These are phyloP conservation scores for Penicillium cinerascens DNA, from an alignment of 495 filamentous ascomycete genomes.

Conservation along the genomic window DNA sequence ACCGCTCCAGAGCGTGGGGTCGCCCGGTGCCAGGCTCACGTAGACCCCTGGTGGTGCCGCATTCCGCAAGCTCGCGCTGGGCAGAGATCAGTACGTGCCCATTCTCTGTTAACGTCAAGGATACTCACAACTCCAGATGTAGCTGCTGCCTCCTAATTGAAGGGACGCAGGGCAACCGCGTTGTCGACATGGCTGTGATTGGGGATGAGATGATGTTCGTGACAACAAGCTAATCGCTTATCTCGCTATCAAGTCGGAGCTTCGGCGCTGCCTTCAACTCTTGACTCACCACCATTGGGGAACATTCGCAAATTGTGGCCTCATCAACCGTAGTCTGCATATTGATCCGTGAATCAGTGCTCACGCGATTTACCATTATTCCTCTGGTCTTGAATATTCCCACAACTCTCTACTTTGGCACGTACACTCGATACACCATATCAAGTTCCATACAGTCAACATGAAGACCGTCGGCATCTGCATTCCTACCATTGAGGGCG, in stretches of 20 bases:
- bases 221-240: conserved; percentile 1
- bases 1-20: conserved; percentile 80
- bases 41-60: conserved; percentile 81
- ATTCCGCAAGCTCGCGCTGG: conserved; percentile 75
- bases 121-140: conserved; percentile 70
- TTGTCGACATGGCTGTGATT: conserved; percentile 36
- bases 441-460: background rate
- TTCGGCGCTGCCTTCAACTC: background rate
- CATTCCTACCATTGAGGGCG: conserved; percentile 9
- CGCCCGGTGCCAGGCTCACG: conserved; percentile 75
- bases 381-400: background rate
- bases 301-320: background rate
- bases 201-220: background rate
- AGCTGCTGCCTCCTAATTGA: conserved; percentile 63
- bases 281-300: too few relatives aligned
- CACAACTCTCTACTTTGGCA: background rate
- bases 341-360: too few relatives aligned
- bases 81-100: conserved; percentile 1
- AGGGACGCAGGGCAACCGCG: conserved; percentile 40
- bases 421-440: background rate
- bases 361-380: background rate
- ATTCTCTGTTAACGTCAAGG: background rate
- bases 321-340: background rate
- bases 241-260: background rate
- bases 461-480: conserved; percentile 10